Base-by-base conservation (phyloP, 176 grass and related monocot genomes). In the Pharus latifolius region DNA sequence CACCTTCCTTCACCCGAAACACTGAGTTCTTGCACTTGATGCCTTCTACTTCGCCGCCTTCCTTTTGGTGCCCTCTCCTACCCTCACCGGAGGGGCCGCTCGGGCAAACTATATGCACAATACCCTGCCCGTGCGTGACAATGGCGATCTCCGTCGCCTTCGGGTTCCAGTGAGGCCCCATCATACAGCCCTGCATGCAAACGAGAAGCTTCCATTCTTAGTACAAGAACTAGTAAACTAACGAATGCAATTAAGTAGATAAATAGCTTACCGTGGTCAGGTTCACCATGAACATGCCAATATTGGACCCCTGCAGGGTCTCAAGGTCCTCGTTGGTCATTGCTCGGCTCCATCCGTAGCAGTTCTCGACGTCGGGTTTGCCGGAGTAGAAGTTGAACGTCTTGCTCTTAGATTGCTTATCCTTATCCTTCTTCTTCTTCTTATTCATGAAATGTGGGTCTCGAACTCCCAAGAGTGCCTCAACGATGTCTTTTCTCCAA, bases 151-250 rank as follows among this genome's bases (percentile, higher is more conserved):
- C 87, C 4, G 72, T 86, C 5, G 90, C 90, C 69, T 33, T 93
- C 12, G 95, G 95, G 61, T 99, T 99, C 95, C 95, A 99, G 46
- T 99, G 95, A 52, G 87, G 95, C 22, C 78, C 84, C 82, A 94
- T 88, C 95, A 98, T 98, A 13, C 90, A 80, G 2, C 87, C 87
- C 95, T 98, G 60, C 50, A 63, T 64, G 45, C 6, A 3, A 19
- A 46, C 25, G 1, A 56, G 16, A 25, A 11, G 7, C 46, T 31
- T 17, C 1, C 0, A 31, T 10, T 40, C 11, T 19, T 31, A 29
- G 6, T 29, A 25, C 5, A 2, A 64, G 1, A 64, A 30, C 25
- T 26, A 14, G 60, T 20, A 35, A 37, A 10, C 9, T 15, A 19
- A 14, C 8, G 9, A 19, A 61, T 15, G 19, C 9, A 53, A 54